Percentiles rank a stretch among this genome's conserved stretches.
These are phyloP conservation scores for Phytophthora parvispora DNA, from an alignment of 352 stramenopile genomes.

Conservation along the genomic window DNA sequence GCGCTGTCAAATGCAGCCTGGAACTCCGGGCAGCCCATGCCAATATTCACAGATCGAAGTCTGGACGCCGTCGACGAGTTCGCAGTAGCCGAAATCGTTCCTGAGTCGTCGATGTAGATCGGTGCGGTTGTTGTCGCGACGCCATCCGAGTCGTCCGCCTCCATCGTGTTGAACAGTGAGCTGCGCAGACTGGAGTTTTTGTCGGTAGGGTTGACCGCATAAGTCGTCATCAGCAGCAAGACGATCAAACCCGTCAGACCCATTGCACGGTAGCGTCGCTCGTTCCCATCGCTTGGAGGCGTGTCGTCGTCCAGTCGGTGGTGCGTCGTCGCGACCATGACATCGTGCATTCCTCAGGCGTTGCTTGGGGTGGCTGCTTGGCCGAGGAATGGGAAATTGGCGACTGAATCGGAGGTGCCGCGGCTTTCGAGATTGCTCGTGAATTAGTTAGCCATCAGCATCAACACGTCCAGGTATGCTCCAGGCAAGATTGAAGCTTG, in stretches of 20 bases:
- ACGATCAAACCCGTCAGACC: conserved; percentile 24
- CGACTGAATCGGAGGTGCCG: conserved; percentile 1
- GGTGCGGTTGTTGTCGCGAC: neutral
- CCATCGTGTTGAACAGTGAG: conserved; percentile 9
- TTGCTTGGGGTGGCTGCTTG: neutral
- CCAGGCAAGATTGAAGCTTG: neutral
- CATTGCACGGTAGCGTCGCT: conserved; percentile 21
- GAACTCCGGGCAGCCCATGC: conserved; percentile 66
- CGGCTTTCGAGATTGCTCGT: neutral
- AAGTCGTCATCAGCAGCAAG: conserved; percentile 28
- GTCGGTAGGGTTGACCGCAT: neutral
- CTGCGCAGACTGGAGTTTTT: conserved; percentile 14
- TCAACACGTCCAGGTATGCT: neutral
- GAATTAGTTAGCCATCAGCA: conserved; percentile 8
- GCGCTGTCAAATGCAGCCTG: conserved; percentile 50
- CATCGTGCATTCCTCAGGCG: conserved; percentile 22
- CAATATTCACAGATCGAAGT: conserved; percentile 30
- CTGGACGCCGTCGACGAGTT: conserved; percentile 20
- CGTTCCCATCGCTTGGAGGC: neutral
- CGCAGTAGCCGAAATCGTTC: conserved; percentile 11
- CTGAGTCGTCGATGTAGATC: conserved; percentile 23
- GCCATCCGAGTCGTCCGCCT: conserved; percentile 3
- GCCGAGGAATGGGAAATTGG: conserved; percentile 6
- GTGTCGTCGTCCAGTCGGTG: conserved; percentile 27
- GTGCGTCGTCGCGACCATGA: conserved; percentile 22